Base-by-base conservation (phyloP, 2,329 filamentous ascomycete species). In the Periconia sp. region DNA sequence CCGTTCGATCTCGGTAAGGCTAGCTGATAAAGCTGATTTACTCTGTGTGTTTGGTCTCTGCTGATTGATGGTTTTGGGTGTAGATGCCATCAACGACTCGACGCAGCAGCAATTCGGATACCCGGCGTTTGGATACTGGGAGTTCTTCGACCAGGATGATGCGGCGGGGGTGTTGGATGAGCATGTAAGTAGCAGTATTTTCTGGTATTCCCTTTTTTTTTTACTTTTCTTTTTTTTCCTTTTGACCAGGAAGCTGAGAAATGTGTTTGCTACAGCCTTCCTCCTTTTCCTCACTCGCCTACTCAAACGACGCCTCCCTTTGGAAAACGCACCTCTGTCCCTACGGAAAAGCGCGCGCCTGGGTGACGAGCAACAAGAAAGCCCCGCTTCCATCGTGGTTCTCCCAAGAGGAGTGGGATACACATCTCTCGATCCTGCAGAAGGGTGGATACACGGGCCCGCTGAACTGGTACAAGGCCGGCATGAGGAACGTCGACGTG, bases 291-390 rank as follows among this genome's bases (percentile, higher is more conserved):
- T 41, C 31, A 18, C 13, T 52, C n/a, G 11, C 37, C 3, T 43
- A 44, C 41, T 41, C 45, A 1, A 19, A 52, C 3, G 41, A 52
- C 7, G 6, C 37, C 23, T 41, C 47, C 19, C 41, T 50, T 17
- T 49, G 47, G 47, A 49, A 49, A n/a, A 47, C 41, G 6, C 31
- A 54, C 40, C 50, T 57, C 42, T 48, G 41, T 20, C 52, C 55
- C 7, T 15, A 47, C 3, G 52, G 52, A 8, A 47, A 46, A 33
- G 23, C 54, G n/a, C 41, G 47, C 15, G 45, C 44, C 14, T 57
- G 51, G 51, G 14, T 57, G 2, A 27, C 19, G 3, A 48, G 43
- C 9, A 41, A 54, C 20, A 43, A 45, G 27, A 42, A 40, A 13
- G 33, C 41, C 37, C 41, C 47, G 1, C 19, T 37, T 43, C 35